phyloP scores from a whole-genome alignment of 176 grass and related monocot genomes.

The Zoysia pacifica region DNA sequence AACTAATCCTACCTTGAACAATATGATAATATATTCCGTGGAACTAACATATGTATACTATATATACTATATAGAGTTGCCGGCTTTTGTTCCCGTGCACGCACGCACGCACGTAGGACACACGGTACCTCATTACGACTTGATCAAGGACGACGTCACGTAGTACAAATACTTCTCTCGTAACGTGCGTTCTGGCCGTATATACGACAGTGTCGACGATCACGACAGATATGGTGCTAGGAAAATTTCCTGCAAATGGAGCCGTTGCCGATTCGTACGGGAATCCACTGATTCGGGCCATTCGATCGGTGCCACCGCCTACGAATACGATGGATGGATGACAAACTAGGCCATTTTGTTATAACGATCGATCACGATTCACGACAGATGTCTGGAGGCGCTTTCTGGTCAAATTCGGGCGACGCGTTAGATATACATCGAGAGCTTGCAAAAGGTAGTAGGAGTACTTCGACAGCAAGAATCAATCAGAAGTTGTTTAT shows the following conservation, averaged over 20 bases:
- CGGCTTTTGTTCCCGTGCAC: slow-evolving; percentile 18
- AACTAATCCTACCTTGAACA: not conserved
- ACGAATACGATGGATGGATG: too few relatives aligned
- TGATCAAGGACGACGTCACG: not conserved
- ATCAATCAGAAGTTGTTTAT: not conserved
- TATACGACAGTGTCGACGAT: not conserved
- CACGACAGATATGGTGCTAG: not conserved
- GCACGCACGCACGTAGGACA: not conserved
- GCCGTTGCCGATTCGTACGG: not conserved
- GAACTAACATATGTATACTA: too few relatives aligned
- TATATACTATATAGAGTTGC: not conserved
- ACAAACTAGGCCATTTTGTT: too few relatives aligned
- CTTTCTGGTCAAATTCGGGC: slow-evolving; percentile 6
- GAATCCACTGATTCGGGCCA: not conserved
- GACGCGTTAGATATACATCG: not conserved
- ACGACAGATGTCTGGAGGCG: not conserved
- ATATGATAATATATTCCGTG: not conserved
- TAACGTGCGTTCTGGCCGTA: not conserved
- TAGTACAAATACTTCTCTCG: too few relatives aligned
- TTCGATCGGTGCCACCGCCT: too few relatives aligned
- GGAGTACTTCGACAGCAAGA: not conserved
- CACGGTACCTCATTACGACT: not conserved
- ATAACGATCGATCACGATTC: too few relatives aligned
- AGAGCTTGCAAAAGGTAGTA: not conserved
- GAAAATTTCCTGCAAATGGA: not conserved